Conservation (phyloP, 2,329 filamentous ascomycete genomes). For the Colletotrichum lupini region DNA sequence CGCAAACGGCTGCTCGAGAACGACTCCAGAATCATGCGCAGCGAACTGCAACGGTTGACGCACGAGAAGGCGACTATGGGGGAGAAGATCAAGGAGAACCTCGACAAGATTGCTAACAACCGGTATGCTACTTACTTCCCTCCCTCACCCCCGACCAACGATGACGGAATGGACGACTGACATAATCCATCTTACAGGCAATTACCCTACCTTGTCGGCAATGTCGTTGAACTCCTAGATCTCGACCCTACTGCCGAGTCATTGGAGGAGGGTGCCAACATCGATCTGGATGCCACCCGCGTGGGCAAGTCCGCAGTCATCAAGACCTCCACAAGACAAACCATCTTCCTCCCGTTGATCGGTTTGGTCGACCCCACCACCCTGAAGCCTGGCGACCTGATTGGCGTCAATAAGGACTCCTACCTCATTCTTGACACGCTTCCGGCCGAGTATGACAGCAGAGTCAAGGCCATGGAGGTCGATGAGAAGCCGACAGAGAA, state of each 20-base stretch:
- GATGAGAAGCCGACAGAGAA: conserved; percentile 99
- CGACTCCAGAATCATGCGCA: conserved; percentile 98
- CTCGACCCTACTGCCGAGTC: conserved; percentile 96
- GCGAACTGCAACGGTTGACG: conserved; percentile 91
- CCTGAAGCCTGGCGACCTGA: conserved; percentile 94
- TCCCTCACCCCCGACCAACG: not conserved
- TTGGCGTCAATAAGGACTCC: conserved; percentile 99
- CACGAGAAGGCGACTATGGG: conserved; percentile 97
- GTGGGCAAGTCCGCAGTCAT: conserved; percentile 99
- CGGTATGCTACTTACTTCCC: conserved; percentile 66
- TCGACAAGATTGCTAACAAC: conserved; percentile 99
- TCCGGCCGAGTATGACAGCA: conserved; percentile 97
- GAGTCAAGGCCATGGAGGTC: conserved; percentile 99
- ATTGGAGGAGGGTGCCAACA: conserved; percentile 97
- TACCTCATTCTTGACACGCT: conserved; percentile 97
- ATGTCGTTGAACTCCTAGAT: conserved; percentile 96
- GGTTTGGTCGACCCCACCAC: conserved; percentile 95
- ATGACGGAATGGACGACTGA: conserved; percentile 35
- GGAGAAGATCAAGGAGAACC: conserved; percentile 99
- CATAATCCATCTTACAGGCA: conserved; percentile 68
- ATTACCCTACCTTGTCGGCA: conserved; percentile 97
- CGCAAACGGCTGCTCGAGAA: conserved; percentile 94
- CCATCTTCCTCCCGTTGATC: conserved; percentile 97
- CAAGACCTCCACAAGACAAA: conserved; percentile 98
- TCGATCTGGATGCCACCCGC: conserved; percentile 94